A percentile compares a stretch with the other conserved stretches of the same genome.
Evolutionary conservation across 441 rosid species (phyloP).

Genomic region (Populus hybrid): DNA sequence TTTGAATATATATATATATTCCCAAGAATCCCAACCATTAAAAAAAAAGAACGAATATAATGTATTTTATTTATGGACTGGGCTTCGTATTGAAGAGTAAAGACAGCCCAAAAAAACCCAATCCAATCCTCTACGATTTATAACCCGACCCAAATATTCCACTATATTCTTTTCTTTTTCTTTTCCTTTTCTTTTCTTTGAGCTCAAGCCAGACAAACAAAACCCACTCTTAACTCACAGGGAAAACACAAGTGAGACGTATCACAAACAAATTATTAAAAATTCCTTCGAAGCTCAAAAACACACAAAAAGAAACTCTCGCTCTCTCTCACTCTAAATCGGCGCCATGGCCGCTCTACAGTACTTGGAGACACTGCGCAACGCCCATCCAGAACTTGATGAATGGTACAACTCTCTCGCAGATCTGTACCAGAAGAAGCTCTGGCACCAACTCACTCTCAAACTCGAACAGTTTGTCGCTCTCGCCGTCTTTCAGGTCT

Average conservation of each 20-base stretch:
- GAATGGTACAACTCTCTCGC: constrained; percentile 81
- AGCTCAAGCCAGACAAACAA: constrained; percentile 37
- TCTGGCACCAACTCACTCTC: constrained; percentile 95
- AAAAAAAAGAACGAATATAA: no score
- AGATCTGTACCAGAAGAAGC: constrained; percentile 94
- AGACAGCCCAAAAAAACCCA: neutral
- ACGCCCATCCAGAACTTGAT: constrained; percentile 62
- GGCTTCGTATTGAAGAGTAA: neutral
- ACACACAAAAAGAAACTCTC: neutral
- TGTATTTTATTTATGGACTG: neutral
- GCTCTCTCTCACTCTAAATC: constrained; percentile 12
- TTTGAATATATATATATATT: no score
- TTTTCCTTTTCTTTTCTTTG: constrained; percentile 14
- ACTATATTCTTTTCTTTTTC: constrained; percentile 29
- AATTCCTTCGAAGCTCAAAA: neutral
- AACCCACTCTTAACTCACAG: neutral
- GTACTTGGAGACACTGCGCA: constrained; percentile 63
- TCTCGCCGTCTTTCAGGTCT: constrained; percentile 75
- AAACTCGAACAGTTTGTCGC: constrained; percentile 95
- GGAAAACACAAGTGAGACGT: neutral
- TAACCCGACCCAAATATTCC: neutral
- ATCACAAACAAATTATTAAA: neutral
- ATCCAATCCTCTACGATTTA: neutral
- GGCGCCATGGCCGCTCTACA: constrained; percentile 74
- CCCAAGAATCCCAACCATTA: neutral